Evolutionary conservation across 768 basidiomycete genomes (phyloP).

Genomic region (Scleroderma citrinum): DNA sequence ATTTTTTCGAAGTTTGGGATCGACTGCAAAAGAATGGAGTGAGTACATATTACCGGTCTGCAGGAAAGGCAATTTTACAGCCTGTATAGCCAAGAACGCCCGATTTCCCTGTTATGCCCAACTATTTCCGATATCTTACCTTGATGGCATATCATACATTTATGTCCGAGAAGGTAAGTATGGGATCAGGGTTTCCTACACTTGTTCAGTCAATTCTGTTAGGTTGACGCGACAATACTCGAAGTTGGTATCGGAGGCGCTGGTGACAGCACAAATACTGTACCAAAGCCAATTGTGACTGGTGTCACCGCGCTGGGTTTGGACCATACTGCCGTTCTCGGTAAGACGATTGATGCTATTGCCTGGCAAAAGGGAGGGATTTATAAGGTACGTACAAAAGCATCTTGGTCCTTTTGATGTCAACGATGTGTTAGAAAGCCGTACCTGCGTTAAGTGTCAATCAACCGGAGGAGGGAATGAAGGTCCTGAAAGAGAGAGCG

Average conservation of each 20-base stretch:
- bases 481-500: constrained; percentile 63
- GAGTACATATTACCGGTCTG: constrained; percentile 8
- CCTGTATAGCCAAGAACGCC: constrained; percentile 37
- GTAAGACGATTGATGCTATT: constrained; percentile 84
- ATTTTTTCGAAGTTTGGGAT: constrained; percentile 97
- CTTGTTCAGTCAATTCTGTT: not conserved
- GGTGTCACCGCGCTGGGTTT: constrained; percentile 89
- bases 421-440: constrained; percentile 43
- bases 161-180: constrained; percentile 53
- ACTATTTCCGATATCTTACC: constrained; percentile 92
- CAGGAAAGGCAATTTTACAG: constrained; percentile 1
- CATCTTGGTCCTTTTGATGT: not conserved
- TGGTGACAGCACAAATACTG: constrained; percentile 94
- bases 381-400: constrained; percentile 61
- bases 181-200: not conserved
- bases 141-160: constrained; percentile 91
- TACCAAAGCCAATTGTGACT: constrained; percentile 84
- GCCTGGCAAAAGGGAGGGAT: constrained; percentile 96
- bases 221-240: constrained; percentile 84
- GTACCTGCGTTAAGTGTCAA: constrained; percentile 82
- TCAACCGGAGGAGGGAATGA: constrained; percentile 65
- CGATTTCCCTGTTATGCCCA: constrained; percentile 69
- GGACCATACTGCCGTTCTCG: constrained; percentile 85
- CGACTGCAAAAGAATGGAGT: constrained; percentile 65
- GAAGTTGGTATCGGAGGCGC: constrained; percentile 96